These are phyloP conservation scores for Baorangia bicolor DNA, from an alignment of 768 basidiomycete genomes.

Conservation along the genomic window DNA sequence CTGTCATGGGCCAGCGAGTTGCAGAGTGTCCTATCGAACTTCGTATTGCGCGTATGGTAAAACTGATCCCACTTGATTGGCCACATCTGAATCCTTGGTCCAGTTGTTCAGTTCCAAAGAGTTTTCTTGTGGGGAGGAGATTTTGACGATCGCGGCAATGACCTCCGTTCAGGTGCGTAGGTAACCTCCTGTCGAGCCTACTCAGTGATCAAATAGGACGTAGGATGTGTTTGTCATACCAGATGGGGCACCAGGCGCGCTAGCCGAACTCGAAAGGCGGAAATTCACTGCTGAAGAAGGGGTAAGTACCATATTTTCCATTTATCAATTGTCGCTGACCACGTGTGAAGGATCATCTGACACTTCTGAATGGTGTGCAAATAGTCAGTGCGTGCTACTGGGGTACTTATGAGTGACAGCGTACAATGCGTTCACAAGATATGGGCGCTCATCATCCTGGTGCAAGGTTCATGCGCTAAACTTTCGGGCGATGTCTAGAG, in stretches of 20 bases:
- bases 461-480: constrained; percentile 91
- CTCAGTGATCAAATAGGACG: background rate
- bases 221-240: constrained; percentile 91
- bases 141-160: constrained; percentile 95
- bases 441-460: constrained; percentile 86
- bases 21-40: constrained; percentile 95
- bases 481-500: constrained; percentile 91
- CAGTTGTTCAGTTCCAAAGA: constrained; percentile 87
- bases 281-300: constrained; percentile 99
- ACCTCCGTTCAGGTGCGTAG: constrained; percentile 76
- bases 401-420: constrained; percentile 45
- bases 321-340: background rate
- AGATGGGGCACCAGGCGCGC: constrained; percentile 79
- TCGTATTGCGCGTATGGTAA: constrained; percentile 90
- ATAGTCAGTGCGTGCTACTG: background rate
- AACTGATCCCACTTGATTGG: constrained; percentile 1
- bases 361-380: constrained; percentile 78
- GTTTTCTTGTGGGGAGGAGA: constrained; percentile 90
- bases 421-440: constrained; percentile 89
- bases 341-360: constrained; percentile 79
- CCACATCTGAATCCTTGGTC: background rate
- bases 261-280: constrained; percentile 88
- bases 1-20: constrained; percentile 76
- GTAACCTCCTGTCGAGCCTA: background rate
- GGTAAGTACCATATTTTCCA: constrained; percentile 42